phyloP scores from a whole-genome alignment of 495 filamentous ascomycete genomes.

The Cercophora samala region DNA sequence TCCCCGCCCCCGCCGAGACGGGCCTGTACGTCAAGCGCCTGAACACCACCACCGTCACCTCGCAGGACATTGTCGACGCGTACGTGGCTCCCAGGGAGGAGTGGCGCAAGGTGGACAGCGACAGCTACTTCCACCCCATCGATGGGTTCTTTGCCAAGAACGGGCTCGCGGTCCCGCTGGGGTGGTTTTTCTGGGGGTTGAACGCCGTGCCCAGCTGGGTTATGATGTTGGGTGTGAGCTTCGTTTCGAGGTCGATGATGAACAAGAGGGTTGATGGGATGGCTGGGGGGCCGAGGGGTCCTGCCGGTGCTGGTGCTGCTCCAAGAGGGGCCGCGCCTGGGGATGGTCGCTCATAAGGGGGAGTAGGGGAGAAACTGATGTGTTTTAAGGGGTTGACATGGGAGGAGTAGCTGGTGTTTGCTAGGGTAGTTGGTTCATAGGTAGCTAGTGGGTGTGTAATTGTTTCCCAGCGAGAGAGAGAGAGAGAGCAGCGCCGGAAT shows the following conservation, averaged over 20 bases:
- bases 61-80: conserved; percentile 60
- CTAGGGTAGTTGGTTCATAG: not conserved
- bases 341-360: not conserved
- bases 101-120: conserved; percentile 46
- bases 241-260: conserved; percentile 82
- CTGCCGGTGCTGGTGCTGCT: not conserved
- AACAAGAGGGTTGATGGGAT: not conserved
- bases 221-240: conserved; percentile 76
- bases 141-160: conserved; percentile 67
- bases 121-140: conserved; percentile 77
- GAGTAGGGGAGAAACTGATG: not conserved
- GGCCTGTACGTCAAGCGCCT: conserved; percentile 59
- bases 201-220: conserved; percentile 55
- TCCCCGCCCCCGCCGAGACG: conserved; percentile 51
- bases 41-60: conserved; percentile 63
- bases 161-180: conserved; percentile 61
- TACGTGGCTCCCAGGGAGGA: conserved; percentile 59
- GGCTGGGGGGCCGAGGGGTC: not conserved
- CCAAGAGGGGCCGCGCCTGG: not conserved
- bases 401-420: not conserved
- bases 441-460: not conserved
- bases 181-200: conserved; percentile 71
- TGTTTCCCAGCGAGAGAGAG: not conserved
- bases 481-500: not conserved
- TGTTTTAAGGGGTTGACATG: not conserved